Evolutionary conservation across 768 basidiomycete species (phyloP), one percentile per base, ranked within the genome.

Genomic region (Dendrothele bispora): DNA sequence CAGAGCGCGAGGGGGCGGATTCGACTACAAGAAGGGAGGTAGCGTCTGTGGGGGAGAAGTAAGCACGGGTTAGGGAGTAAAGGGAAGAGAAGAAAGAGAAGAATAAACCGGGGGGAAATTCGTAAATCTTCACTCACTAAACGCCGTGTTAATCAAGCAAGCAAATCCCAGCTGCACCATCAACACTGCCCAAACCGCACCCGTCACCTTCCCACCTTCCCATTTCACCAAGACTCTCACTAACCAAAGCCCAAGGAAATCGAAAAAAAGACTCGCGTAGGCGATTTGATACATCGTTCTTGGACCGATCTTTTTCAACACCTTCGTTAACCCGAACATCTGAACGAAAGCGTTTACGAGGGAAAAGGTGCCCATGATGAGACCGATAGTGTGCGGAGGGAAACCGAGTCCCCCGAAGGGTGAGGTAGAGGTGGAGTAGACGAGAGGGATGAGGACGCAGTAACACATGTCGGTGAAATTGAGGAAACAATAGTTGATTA

Each of bases 301-400:
- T 18, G 79, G 59, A 1, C 88, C 87, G 46, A 78, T 77, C 5
- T 68, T 66, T 37, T 78, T 67, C 34, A 85, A 73, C 18, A 79
- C 38, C 20, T 65, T 61, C 4, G 79, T 77, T 52, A 85, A 77
- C 57, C 77, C 68, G 46, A 74, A 63, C 15, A 79, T 55, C 56
- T 86, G 83, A 52, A 82, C 61, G 27, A 77, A 8, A 4, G 82
- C 78, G 48, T 81, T 86, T 42, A 73, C 46, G 21, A 82, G 53
- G 1, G 83, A 83, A 49, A 69, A 75, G 7, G 59, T 39, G 5
- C 74, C 71, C 27, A 79, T 68, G 27, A 79, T 73, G 29, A 67
- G 64, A 14, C 80, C 80, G 27, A 83, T 82, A 12, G 56, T 50
- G n/a, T 68, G 69, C 5, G 82, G 77, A 22, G 65, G 61, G 24